phyloP scores from a whole-genome alignment of 257 asterid species.

The Thymus mandschuricus region DNA sequence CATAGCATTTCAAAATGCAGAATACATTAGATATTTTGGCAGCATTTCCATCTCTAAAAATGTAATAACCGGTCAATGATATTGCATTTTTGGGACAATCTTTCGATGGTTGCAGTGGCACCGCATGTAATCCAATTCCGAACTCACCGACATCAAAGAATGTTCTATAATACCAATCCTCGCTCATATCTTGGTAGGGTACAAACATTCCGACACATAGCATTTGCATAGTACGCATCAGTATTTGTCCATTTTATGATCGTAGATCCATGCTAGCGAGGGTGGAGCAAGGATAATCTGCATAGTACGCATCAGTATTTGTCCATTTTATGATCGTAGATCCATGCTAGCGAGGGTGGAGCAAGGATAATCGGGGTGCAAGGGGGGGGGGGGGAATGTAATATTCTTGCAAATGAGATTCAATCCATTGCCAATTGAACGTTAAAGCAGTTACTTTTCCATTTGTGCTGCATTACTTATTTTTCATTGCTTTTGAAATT shows the following conservation, averaged over 20 bases:
- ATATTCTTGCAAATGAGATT: no score
- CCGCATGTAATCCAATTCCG: slow-evolving; percentile 42
- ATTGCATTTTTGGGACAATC: slow-evolving; percentile 56
- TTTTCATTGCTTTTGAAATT: slow-evolving; percentile 49
- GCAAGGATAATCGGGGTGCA: no score
- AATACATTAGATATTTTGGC: slow-evolving; percentile 35
- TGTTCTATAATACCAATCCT: slow-evolving; percentile 53
- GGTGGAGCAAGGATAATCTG: no score
- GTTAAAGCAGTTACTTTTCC: no score
- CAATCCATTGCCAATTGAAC: no score
- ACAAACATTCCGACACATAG: slow-evolving; percentile 55
- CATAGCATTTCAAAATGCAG: slow-evolving; percentile 55
- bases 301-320: no score
- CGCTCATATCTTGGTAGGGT: slow-evolving; percentile 56
- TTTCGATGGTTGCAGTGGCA: slow-evolving; percentile 41
- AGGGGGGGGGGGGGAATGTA: no score
- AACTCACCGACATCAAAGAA: slow-evolving; percentile 58
- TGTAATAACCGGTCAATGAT: slow-evolving; percentile 47
- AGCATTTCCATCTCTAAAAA: slow-evolving; percentile 39
- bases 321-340: no score
- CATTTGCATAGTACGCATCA: slow-evolving; percentile 57
- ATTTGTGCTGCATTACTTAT: no score
- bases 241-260: slow-evolving; percentile 36
- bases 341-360: slow-evolving; percentile 36
- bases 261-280: slow-evolving; percentile 57